Evolutionary conservation across 305 asterid genomes (phyloP).

Genomic region (Stenogyne calaminthoides): DNA sequence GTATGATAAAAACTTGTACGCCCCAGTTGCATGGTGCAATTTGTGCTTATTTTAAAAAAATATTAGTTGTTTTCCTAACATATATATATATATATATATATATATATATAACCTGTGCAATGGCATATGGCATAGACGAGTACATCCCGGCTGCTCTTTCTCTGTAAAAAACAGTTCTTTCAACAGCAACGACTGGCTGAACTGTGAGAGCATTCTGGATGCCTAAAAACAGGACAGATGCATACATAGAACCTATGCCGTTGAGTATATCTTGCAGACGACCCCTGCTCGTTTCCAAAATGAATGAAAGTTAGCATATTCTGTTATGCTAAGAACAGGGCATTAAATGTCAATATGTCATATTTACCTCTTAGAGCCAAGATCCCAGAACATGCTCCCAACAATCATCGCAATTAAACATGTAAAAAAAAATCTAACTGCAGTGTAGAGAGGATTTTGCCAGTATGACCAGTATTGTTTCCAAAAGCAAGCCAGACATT

Average conservation of each 20-base stretch:
- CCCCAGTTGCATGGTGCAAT: neutral
- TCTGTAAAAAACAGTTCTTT: slow-evolving; percentile 48
- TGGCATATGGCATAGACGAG: slow-evolving; percentile 49
- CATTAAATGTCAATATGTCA: neutral
- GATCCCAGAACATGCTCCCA: slow-evolving; percentile 52
- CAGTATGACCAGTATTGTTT: slow-evolving; percentile 51
- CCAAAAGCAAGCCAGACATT: slow-evolving; percentile 52
- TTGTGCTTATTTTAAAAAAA: neutral
- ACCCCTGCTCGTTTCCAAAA: slow-evolving; percentile 27
- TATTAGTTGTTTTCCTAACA: no score
- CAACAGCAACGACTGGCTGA: slow-evolving; percentile 42
- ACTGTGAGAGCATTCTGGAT: slow-evolving; percentile 38
- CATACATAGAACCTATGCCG: slow-evolving; percentile 46
- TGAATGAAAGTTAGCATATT: neutral
- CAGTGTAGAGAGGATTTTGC: slow-evolving; percentile 49
- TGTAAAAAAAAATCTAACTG: slow-evolving; percentile 41
- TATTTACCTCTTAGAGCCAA: slow-evolving; percentile 45
- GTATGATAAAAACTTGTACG: neutral
- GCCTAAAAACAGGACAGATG: slow-evolving; percentile 43
- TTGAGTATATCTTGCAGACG: slow-evolving; percentile 31
- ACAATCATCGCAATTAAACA: slow-evolving; percentile 31
- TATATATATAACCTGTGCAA: slow-evolving; percentile 40
- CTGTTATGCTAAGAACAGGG: neutral
- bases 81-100: no score
- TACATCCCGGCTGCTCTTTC: slow-evolving; percentile 55